Conservation (phyloP, 2,329 filamentous ascomycete species). For the Leptographium wingfieldii region DNA sequence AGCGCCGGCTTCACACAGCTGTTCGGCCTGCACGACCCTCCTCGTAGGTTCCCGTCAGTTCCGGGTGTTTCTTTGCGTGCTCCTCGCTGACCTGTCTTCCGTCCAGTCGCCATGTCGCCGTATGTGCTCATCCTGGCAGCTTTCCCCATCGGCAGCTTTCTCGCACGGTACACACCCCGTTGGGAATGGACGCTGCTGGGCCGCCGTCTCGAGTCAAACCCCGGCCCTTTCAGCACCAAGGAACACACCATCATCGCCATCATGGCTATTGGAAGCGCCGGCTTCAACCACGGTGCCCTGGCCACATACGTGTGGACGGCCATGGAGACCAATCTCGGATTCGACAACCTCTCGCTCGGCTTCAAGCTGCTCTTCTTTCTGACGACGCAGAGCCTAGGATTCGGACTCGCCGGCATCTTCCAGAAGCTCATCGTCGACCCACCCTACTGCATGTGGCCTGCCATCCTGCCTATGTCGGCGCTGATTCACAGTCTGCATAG, state of each 20-base stretch:
- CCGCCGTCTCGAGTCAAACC: slow-evolving; percentile 36
- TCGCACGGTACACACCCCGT: slow-evolving; percentile 40
- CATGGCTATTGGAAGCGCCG: slow-evolving; percentile 43
- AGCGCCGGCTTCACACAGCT: background rate
- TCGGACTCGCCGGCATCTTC: slow-evolving; percentile 35
- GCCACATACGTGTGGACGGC: slow-evolving; percentile 35
- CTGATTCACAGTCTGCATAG: slow-evolving; percentile 51
- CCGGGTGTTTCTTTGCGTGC: background rate
- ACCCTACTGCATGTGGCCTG: slow-evolving; percentile 38
- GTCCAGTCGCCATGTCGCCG: background rate
- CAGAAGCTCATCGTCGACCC: slow-evolving; percentile 39
- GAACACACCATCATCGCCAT: slow-evolving; percentile 47
- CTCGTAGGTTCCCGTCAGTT: background rate
- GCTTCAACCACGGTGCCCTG: slow-evolving; percentile 26
- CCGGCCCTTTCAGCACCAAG: slow-evolving; percentile 44
- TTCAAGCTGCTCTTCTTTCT: background rate
- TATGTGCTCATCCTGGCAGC: slow-evolving; percentile 29
- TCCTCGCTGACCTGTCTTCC: background rate
- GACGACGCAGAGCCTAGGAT: slow-evolving; percentile 36
- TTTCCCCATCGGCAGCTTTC: slow-evolving; percentile 46
- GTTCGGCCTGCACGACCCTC: background rate
- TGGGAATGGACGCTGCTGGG: slow-evolving; percentile 35
- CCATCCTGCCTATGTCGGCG: slow-evolving; percentile 40
- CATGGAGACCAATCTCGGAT: slow-evolving; percentile 36
- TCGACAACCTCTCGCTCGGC: slow-evolving; percentile 23